Evolutionary conservation across 2,329 filamentous ascomycete species (phyloP), one percentile per base, ranked within the genome.

Genomic region (Fusarium musae): DNA sequence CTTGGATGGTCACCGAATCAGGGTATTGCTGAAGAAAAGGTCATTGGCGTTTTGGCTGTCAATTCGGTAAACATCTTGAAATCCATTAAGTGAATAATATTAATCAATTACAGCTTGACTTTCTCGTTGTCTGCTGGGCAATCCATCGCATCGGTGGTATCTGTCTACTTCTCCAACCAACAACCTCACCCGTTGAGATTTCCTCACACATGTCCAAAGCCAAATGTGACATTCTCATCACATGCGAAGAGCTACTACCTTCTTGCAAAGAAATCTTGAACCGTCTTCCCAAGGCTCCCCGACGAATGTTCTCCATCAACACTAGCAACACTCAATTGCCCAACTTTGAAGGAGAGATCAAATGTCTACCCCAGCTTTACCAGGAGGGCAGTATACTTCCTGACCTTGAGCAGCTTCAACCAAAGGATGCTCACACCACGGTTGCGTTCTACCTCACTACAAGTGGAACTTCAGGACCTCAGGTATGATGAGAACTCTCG

Each of bases 401-500:
- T 0, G 28, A 40, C 9, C 17, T 60, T 4, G 58, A 43, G n/a
- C n/a, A 43, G 10, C 30, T 53, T 21, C 28, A n/a, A 5, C 58
- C 30, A 0, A 54, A 6, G 3, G 47, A 54, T 21, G 30, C 37
- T 9, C 30, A 26, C 3, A 39, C 5, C 13, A 42, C 36, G 9
- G 34, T 60, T 34, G 47, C 58, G 3, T 60, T 54, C 11, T 50
- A 54, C 6, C 47, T 53, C 2, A 53, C 58, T 6, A 60, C 58
- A 0, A 60, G 58, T 32, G 58, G 58, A 21, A 60, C 58, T 19
- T 60, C 58, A 9, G 58, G 58, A 11, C 28, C 47, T 0, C 58
- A 60, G 47, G 58, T 49, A 49, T 5, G 6, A 9, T 2, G 17
- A 5, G 1, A 0, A 12, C 2, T 3, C 15, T 17, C 28, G 11